Conservation (phyloP, 2,329 filamentous ascomycete species). For the Sclerotinia subarctica region DNA sequence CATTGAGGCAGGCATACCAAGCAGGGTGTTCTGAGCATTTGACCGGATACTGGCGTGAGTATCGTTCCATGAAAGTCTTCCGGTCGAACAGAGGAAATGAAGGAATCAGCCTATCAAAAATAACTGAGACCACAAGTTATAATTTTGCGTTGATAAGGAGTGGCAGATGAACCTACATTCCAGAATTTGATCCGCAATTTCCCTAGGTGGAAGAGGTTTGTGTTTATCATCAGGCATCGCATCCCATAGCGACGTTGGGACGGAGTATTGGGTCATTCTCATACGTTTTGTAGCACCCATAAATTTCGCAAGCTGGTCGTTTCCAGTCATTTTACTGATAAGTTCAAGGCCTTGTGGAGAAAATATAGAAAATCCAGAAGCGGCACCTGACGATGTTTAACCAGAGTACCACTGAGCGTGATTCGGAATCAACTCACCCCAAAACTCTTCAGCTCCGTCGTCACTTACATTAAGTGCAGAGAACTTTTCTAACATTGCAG, state of each 20-base stretch:
- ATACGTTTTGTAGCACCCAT: background rate
- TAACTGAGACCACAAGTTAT: background rate
- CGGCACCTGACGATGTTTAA: conserved; percentile 24
- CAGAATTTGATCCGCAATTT: conserved; percentile 28
- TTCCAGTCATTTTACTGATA: conserved; percentile 22
- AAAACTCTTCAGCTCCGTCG: conserved; percentile 26
- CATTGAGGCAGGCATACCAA: conserved; percentile 34
- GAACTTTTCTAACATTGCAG: conserved; percentile 27
- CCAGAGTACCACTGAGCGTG: background rate
- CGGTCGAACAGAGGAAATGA: conserved; percentile 25
- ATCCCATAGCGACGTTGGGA: conserved; percentile 24
- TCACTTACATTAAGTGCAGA: conserved; percentile 28
- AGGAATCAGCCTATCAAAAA: conserved; percentile 12
- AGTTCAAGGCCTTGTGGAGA: conserved; percentile 31
- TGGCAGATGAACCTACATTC: conserved; percentile 25
- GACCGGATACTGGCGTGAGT: conserved; percentile 28
- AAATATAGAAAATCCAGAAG: conserved; percentile 33
- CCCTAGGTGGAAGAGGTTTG: conserved; percentile 26
- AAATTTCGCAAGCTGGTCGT: background rate
- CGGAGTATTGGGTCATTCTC: background rate
- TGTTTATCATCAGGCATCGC: conserved; percentile 25
- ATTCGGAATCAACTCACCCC: conserved; percentile 24
- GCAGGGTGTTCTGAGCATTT: conserved; percentile 25
- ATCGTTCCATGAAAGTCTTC: conserved; percentile 26
- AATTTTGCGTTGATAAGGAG: background rate